These are phyloP conservation scores for Wallacemonas sp. DNA, from an alignment of 208 protist genomes.

Conservation along the genomic window DNA sequence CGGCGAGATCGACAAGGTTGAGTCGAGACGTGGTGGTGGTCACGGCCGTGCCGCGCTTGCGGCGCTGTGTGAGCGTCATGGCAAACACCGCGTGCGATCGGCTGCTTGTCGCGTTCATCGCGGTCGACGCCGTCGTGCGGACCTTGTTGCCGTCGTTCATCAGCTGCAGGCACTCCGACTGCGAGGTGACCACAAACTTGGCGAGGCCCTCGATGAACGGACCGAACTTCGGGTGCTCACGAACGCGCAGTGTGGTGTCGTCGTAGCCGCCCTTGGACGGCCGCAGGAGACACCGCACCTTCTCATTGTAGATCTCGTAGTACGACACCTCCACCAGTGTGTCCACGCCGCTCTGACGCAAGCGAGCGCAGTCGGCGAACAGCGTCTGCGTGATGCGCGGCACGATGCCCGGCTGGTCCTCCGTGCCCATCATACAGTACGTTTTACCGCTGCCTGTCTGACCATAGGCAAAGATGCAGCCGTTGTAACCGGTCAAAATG, in stretches of 20 bases:
- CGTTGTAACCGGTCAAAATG: slow-evolving; percentile 82
- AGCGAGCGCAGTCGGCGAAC: slow-evolving; percentile 38
- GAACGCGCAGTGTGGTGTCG: slow-evolving; percentile 68
- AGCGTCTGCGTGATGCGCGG: slow-evolving; percentile 69
- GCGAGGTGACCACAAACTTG: slow-evolving; percentile 67
- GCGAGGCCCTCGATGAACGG: slow-evolving; percentile 80
- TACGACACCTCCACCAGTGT: slow-evolving; percentile 83
- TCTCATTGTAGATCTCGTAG: slow-evolving; percentile 93
- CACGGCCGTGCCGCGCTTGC: slow-evolving; percentile 38
- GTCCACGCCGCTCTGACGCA: slow-evolving; percentile 56
- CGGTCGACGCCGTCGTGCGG: slow-evolving; percentile 85
- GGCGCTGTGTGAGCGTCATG: slow-evolving; percentile 77
- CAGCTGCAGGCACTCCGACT: slow-evolving; percentile 69
- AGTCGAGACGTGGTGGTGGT: slow-evolving; percentile 58
- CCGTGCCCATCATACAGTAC: slow-evolving; percentile 79
- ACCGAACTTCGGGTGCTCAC: slow-evolving; percentile 79
- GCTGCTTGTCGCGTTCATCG: slow-evolving; percentile 91
- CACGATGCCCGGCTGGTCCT: slow-evolving; percentile 51
- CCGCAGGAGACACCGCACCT: slow-evolving; percentile 76
- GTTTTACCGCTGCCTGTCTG: slow-evolving; percentile 91
- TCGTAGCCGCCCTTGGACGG: slow-evolving; percentile 57
- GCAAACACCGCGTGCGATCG: slow-evolving; percentile 92
- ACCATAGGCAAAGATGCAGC: slow-evolving; percentile 89
- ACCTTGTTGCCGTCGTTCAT: slow-evolving; percentile 87
- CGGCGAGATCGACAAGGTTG: slow-evolving; percentile 87